phyloP scores from a whole-genome alignment of 306 rosid genomes.

The Begonia peltatifolia region DNA sequence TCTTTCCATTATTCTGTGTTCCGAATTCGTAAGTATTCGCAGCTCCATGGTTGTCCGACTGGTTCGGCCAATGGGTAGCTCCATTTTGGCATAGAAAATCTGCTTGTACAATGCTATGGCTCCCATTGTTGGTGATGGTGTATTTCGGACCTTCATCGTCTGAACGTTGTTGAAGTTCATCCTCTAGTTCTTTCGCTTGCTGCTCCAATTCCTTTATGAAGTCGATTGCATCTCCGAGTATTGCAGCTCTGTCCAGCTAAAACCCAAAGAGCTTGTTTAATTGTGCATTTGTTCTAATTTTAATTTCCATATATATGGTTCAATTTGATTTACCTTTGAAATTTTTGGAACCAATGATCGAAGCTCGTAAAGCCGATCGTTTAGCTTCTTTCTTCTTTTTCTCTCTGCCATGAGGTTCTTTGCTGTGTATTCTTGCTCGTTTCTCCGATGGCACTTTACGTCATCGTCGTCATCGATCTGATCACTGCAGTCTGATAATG shows the following conservation, averaged over 20 bases:
- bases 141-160: conserved; percentile 31
- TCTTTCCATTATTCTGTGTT: conserved; percentile 21
- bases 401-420: conserved; percentile 86
- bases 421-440: conserved; percentile 57
- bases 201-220: conserved; percentile 61
- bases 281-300: too few relatives aligned
- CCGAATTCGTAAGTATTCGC: conserved; percentile 30
- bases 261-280: conserved; percentile 2
- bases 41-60: conserved; percentile 19
- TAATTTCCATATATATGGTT: too few relatives aligned
- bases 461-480: conserved; percentile 76
- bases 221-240: conserved; percentile 86
- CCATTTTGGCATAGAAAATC: conserved; percentile 21
- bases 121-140: conserved; percentile 14
- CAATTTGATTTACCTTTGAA: background rate
- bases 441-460: conserved; percentile 48
- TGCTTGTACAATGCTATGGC: conserved; percentile 19
- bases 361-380: conserved; percentile 48
- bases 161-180: conserved; percentile 72
- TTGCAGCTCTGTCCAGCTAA: conserved; percentile 75
- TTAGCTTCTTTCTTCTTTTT: conserved; percentile 87
- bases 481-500: conserved; percentile 80
- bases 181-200: conserved; percentile 70
- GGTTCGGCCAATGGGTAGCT: conserved; percentile 12
- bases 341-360: background rate